Evolutionary conservation across 345 rosid species (phyloP).

Genomic region (rapeseed (Brassica napus)): DNA sequence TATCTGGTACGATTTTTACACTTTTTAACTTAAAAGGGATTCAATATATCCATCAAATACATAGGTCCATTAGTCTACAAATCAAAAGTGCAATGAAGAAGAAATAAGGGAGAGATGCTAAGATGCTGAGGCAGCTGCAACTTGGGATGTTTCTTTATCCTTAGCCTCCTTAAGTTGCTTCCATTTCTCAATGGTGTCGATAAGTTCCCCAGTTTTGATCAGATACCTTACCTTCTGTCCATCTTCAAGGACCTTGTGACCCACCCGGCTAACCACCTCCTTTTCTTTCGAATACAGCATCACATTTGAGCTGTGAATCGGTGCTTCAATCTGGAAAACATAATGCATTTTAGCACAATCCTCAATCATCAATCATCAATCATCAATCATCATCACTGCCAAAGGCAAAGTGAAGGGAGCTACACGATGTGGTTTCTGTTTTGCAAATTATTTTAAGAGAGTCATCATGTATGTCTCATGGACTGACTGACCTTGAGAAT

Average conservation of each 20-base stretch:
- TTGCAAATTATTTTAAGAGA: not conserved
- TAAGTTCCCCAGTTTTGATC: constrained; percentile 82
- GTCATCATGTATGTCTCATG: not conserved
- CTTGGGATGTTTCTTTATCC: constrained; percentile 55
- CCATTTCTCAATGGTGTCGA: constrained; percentile 76
- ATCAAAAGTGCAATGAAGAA: not conserved
- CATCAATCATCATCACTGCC: not conserved
- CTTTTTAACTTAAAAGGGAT: not conserved
- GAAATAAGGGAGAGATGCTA: constrained; percentile 1
- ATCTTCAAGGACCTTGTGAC: constrained; percentile 72
- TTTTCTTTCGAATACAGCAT: constrained; percentile 89
- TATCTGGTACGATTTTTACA: not conserved
- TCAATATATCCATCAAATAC: constrained; percentile 11
- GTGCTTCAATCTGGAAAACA: constrained; percentile 78
- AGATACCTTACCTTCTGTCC: constrained; percentile 74
- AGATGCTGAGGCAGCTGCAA: constrained; percentile 39
- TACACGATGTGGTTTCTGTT: not conserved
- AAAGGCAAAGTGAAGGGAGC: not conserved
- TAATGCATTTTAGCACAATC: not conserved
- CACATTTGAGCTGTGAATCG: constrained; percentile 93
- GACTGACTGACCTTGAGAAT: constrained; percentile 64
- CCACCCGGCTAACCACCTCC: constrained; percentile 75
- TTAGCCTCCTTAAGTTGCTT: constrained; percentile 69
- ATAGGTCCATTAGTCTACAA: too few species aligned
- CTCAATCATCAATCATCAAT: not conserved